Evolutionary conservation across 768 basidiomycete genomes (phyloP), one percentile per base, ranked within the genome.

Genomic region (Butyriboletus loyo): DNA sequence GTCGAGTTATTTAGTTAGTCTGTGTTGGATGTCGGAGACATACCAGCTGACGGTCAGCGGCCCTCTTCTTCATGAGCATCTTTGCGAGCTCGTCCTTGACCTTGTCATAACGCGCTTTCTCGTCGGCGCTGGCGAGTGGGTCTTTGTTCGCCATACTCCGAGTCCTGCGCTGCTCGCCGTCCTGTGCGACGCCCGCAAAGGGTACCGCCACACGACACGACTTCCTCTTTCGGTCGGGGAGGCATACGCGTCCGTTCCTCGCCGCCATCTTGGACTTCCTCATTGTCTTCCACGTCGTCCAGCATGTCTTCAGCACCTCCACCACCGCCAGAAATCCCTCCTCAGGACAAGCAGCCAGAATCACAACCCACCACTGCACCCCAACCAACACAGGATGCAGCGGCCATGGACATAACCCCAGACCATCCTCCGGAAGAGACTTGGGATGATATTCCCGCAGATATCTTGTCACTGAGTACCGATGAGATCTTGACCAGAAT

Each of bases 401-500:
- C 61, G 5, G 57, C 75, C 39, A 92, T 92, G 89, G 89, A 91
- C 67, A 85, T 82, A 3, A 80, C 86, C 32, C 82, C 87, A 52
- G 88, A 89, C 66, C 76, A 76, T 31, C 79, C 83, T 0, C 72
- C 77, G 7, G 87, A 86, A 67, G 94, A 95, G 68, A 86, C 84
- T 40, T 92, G 91, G 84, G 86, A 85, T 22, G 95, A 98, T 70
- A 88, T 98, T 48, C 93, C 96, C 1, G 86, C 87, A 56, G 92
- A 96, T 32, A 88, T 99, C 60, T 72, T 86, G 70, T 74, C 78
- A 30, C 75, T 93, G 40, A 77, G 77, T 56, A 85, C 89, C 1
- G 94, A 97, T 42, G 95, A 98, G 57, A 90, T 98, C 60, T 67
- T 85, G 55, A 92, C 92, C 50, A 82, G 95, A 71, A 89, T 86